These are phyloP conservation scores for Sophora flavescens DNA, from an alignment of 306 rosid species.

Conservation along the genomic window DNA sequence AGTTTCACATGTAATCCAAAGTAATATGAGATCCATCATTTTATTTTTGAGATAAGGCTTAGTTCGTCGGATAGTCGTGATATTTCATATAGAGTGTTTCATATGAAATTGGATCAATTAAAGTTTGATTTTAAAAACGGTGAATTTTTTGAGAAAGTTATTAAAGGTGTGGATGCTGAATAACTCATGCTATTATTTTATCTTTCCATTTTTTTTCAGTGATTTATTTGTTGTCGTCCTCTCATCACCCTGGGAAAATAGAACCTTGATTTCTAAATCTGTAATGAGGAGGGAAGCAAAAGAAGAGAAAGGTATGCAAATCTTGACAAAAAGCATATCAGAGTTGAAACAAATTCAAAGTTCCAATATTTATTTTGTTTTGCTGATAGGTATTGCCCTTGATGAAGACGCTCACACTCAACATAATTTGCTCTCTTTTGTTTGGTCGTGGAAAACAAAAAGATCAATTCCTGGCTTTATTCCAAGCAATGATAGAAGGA, in stretches of 20 bases:
- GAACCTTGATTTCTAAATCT: background rate
- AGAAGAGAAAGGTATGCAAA: background rate
- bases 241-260: background rate
- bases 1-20: too few relatives aligned
- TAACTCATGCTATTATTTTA: too few relatives aligned
- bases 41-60: too few relatives aligned
- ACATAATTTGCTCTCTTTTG: slow-evolving; percentile 70
- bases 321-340: background rate
- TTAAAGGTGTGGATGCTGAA: too few relatives aligned
- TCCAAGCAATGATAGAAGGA: slow-evolving; percentile 64
- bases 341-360: background rate
- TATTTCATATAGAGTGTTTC: too few relatives aligned
- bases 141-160: too few relatives aligned
- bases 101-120: too few relatives aligned
- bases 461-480: slow-evolving; percentile 51
- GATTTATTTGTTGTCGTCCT: too few relatives aligned
- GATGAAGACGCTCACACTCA: slow-evolving; percentile 80
- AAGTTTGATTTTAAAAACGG: too few relatives aligned
- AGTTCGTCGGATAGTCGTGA: too few relatives aligned
- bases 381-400: slow-evolving; percentile 67
- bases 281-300: background rate
- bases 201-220: too few relatives aligned
- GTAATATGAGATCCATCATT: too few relatives aligned
- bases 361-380: background rate
- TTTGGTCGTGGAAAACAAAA: slow-evolving; percentile 70